Base-by-base conservation (phyloP, 495 filamentous ascomycete genomes). In the Xylaria acuta region DNA sequence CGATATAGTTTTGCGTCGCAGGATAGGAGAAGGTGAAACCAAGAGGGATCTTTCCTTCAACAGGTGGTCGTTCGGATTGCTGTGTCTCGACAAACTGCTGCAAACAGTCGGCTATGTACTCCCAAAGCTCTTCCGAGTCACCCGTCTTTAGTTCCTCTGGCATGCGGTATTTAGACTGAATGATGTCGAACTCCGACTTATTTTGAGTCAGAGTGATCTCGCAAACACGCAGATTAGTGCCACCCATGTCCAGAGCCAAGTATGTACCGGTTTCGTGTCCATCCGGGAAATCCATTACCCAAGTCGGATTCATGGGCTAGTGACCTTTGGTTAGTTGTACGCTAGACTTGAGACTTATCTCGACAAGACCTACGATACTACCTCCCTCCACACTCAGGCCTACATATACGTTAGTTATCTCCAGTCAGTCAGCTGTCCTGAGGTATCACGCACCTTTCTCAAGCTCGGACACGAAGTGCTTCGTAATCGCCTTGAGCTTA, bases 21-120 rank as follows among this genome's bases (percentile, higher is more conserved):
- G 96, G 96, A 79, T 98, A 99, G 11, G 96, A 98, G 85, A 99
- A 99, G 67, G 96, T 99, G 85, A 99, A 99, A 80, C 96, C 97
- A 54, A 98, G 89, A 5, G 93, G 93, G 25, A 98, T 83, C 75
- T 89, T 88, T 54, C 71, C 77, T 25, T 88, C 86, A 40, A 90
- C 71, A 72, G 91, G 82, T 70, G 87, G 79, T 72, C 88, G 80
- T 64, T 92, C 87, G 54, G 86, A 84, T 80, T 98, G 95, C 82
- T 98, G 95, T 77, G 90, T 91, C 77, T 98, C 92, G 74, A 99
- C 90, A 82, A 99, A 99, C 78, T 98, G 94, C 84, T 97, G 90
- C 69, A 99, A 83, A 80, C 96, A 99, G 83, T 98, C 96, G 80
- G 94, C 97, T 79, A 98, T 94, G 82, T 98, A 99, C 77, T 94